A percentile compares a stretch with the other conserved stretches of the same genome.
These are phyloP conservation scores for Diplosphaera chodatii DNA, from an alignment of 139 green algal species.

Conservation along the genomic window DNA sequence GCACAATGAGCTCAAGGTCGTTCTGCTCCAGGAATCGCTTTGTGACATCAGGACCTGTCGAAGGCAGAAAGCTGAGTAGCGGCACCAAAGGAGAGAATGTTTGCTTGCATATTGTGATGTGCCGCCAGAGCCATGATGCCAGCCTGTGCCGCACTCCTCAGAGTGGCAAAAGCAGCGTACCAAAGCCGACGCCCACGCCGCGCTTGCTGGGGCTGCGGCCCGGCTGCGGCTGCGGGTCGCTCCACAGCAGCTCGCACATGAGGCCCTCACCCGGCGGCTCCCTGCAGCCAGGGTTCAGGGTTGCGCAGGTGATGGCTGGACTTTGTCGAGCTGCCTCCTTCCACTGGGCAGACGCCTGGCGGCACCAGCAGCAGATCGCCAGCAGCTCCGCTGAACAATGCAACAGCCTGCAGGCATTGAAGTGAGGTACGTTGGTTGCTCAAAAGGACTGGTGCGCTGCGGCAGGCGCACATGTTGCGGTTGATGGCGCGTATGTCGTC, in stretches of 20 bases:
- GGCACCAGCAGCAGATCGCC: no score
- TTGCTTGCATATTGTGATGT: no score
- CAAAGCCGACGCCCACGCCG: conserved; percentile 81
- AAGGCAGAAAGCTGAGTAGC: no score
- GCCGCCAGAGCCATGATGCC: no score
- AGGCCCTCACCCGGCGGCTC: conserved; percentile 93
- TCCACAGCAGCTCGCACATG: conserved; percentile 98
- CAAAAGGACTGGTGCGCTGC: background rate
- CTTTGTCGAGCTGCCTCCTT: no score
- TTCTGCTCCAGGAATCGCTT: conserved; percentile 83
- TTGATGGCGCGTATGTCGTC: conserved; percentile 83
- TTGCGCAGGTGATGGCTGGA: no score
- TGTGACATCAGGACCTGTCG: conserved; percentile 66
- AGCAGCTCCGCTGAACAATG: no score
- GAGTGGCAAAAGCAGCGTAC: conserved; percentile 19
- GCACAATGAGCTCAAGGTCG: conserved; percentile 77
- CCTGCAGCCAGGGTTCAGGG: conserved; percentile 20
- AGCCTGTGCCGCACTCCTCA: no score
- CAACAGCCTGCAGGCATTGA: no score
- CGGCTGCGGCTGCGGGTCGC: conserved; percentile 67
- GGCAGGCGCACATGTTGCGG: conserved; percentile 44
- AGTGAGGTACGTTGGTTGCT: no score
- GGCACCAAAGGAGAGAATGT: no score
- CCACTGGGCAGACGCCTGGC: no score
- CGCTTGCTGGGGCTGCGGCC: conserved; percentile 83